Evolutionary conservation across 163 green algal genomes (phyloP).

Genomic region (Scenedesmus sp.): DNA sequence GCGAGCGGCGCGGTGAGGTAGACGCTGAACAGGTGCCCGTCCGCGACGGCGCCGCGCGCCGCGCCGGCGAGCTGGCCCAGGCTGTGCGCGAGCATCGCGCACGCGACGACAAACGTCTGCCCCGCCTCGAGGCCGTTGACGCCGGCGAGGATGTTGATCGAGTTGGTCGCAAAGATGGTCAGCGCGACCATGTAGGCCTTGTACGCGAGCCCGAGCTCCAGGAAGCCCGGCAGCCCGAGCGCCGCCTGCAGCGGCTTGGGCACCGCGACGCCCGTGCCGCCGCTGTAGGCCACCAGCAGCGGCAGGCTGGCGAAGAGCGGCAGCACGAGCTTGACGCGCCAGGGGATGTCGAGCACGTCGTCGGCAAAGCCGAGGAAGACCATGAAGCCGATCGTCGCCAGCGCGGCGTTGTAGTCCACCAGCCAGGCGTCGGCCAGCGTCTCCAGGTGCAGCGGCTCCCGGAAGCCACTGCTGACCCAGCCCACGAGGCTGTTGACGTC

Average conservation of each 20-base stretch:
- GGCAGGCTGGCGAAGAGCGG: conserved; percentile 90
- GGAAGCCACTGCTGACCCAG: conserved; percentile 57
- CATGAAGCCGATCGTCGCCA: conserved; percentile 99
- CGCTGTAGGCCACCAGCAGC: conserved; percentile 92
- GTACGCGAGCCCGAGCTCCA: conserved; percentile 91
- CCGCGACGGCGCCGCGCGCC: conserved; percentile 48
- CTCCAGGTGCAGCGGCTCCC: conserved; percentile 47
- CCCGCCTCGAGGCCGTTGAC: conserved; percentile 96
- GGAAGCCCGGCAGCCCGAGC: conserved; percentile 69
- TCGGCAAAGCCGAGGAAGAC: conserved; percentile 98
- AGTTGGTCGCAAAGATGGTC: conserved; percentile 98
- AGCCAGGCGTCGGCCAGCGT: conserved; percentile 81
- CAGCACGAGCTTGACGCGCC: conserved; percentile 96
- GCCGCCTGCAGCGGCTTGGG: conserved; percentile 79
- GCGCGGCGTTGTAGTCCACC: conserved; percentile 97
- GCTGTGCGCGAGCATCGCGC: conserved; percentile 88
- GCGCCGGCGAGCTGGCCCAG: conserved; percentile 61
- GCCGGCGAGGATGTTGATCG: conserved; percentile 98
- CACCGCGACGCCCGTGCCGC: conserved; percentile 87
- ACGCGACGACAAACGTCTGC: conserved; percentile 94
- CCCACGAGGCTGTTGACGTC: conserved; percentile 69
- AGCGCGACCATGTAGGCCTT: conserved; percentile 93
- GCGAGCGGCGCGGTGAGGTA: conserved; percentile 94
- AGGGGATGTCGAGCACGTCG: conserved; percentile 99
- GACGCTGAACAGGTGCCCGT: conserved; percentile 95